Base-by-base conservation (phyloP, 1,139 yeast species). In the Casaregolazyma suthepensis region DNA sequence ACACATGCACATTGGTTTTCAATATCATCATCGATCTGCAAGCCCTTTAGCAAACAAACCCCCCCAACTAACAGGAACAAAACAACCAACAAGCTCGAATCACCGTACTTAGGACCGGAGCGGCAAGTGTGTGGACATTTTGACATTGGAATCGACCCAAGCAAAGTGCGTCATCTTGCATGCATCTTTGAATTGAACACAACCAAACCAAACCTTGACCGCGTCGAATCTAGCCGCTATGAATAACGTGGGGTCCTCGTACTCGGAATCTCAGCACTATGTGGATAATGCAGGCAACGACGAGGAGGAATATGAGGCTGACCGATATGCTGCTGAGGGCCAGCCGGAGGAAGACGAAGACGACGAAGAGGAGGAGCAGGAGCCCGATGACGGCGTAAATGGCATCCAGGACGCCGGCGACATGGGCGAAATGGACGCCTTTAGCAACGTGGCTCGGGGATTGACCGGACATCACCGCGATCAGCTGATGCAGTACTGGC, bases 401-500 rank as follows among this genome's bases (percentile, higher is more conserved):
- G 31, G 44, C 18, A 19, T 15, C 23, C 52, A 49, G 22, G 53
- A 46, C 10, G 51, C 19, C 20, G 54, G 49, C 4, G 49, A 45
- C 43, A 47, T 43, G 46, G 48, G 43, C 6, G 54, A 52, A 20
- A 50, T 37, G 17, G 66, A 65, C 46, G 53, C 66, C 26, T 93
- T 93, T 69, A 81, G 85, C 60, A 93, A 93, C 67, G 98, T 93
- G 3, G 96, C 96, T 1, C 97, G 89, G 66, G 99, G 99, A 1
- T 76, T 93, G 43, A 77, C 78, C 1, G 96, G 96, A 1, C 81
- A 80, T 56, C 86, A 90, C 70, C 79, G 90, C 57, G 93, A 88
- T 62, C 79, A 85, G 73, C 87, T 93, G 93, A 85, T 91, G 80
- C 91, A 87, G 60, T 93, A 91, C 69, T 93, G 99, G 99, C 99